Conservation (phyloP, 1,284 basidiomycete species). For the Hemileccinum hortonii region DNA sequence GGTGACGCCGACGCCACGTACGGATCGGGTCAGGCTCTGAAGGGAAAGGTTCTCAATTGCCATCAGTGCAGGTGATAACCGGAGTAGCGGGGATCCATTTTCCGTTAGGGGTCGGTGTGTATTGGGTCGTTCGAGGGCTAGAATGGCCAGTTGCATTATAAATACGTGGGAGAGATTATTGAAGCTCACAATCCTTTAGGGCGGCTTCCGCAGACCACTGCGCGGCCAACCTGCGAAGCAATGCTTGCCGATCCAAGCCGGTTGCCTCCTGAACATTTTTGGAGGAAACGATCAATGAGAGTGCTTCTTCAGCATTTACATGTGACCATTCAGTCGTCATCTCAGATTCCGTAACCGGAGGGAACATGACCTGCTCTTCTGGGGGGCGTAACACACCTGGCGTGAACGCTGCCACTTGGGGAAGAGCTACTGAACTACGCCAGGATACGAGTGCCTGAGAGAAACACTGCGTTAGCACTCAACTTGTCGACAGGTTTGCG, state of each 20-base stretch:
- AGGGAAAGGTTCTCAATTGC: conserved; percentile 84
- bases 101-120: conserved; percentile 63
- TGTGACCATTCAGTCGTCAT: conserved; percentile 26
- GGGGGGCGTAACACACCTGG: conserved; percentile 33
- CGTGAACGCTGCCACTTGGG: conserved; percentile 30
- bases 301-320: conserved; percentile 56
- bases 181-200: conserved; percentile 67
- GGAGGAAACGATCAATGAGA: conserved; percentile 53
- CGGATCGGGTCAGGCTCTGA: conserved; percentile 73
- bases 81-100: conserved; percentile 68
- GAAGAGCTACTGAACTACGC: conserved; percentile 32
- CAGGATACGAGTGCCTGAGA: conserved; percentile 39
- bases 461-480: conserved; percentile 12
- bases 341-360: conserved; percentile 20
- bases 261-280: conserved; percentile 60
- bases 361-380: conserved; percentile 31
- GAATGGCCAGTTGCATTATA: neutral
- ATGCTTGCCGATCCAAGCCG: conserved; percentile 55
- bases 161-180: conserved; percentile 3
- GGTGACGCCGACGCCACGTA: conserved; percentile 77
- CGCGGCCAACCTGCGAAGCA: conserved; percentile 53
- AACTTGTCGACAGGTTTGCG: conserved; percentile 18
- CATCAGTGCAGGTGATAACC: conserved; percentile 81
- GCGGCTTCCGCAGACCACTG: conserved; percentile 79
- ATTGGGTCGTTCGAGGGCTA: conserved; percentile 61